phyloP scores from a whole-genome alignment of 345 rosid genomes.

The Euphorbia peplus region DNA sequence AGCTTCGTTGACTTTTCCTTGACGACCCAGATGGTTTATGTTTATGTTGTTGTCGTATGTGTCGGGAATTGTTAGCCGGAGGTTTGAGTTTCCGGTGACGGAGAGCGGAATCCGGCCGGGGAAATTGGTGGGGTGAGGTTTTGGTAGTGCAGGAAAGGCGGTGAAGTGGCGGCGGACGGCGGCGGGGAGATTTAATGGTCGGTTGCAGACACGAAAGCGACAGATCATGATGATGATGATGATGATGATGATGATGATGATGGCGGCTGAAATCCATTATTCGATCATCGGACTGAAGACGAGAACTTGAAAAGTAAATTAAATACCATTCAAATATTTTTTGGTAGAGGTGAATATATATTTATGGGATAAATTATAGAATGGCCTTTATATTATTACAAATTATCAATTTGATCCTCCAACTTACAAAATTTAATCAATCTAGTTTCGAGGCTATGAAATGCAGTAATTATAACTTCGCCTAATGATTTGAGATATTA shows the following conservation, averaged over 20 bases:
- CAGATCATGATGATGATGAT: background rate
- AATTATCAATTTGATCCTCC: no score
- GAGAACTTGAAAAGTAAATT: no score
- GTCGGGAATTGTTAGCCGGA: slow-evolving; percentile 1
- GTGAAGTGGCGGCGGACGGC: background rate
- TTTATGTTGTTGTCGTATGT: background rate
- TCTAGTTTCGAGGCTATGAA: no score
- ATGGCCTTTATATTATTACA: no score
- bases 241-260: background rate
- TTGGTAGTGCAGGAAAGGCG: background rate
- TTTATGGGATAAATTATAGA: no score
- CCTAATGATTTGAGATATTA: no score
- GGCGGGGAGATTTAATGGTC: slow-evolving; percentile 6
- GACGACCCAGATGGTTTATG: slow-evolving; percentile 2
- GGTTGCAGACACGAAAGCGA: background rate
- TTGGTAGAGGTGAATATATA: no score
- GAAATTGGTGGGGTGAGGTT: background rate
- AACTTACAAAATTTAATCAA: no score
- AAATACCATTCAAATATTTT: no score
- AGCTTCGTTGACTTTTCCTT: slow-evolving; percentile 9
- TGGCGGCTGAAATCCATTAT: background rate
- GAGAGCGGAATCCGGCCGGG: background rate
- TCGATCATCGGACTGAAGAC: no score
- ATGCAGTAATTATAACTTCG: no score
- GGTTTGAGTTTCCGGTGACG: background rate